Conservation (phyloP, 2,329 filamentous ascomycete genomes). For the Ophiostoma novo-ulmi region DNA sequence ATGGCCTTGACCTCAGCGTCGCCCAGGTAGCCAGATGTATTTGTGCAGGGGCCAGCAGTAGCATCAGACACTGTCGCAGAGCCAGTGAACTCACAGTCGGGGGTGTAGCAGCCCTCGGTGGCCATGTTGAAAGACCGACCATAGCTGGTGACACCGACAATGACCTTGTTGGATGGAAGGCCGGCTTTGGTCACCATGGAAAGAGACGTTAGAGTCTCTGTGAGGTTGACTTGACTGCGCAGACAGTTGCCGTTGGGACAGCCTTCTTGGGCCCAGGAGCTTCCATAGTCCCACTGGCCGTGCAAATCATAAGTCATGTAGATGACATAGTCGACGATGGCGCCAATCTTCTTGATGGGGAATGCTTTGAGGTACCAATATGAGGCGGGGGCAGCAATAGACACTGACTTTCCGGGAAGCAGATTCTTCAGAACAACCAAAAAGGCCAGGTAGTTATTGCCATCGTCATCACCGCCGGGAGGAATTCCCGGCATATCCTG, state of each 20-base stretch:
- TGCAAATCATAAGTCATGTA: constrained; percentile 37
- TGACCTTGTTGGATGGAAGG: constrained; percentile 31
- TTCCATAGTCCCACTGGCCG: constrained; percentile 39
- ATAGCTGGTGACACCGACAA: constrained; percentile 36
- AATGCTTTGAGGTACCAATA: constrained; percentile 35
- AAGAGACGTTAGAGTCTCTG: constrained; percentile 34
- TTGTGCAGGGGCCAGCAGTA: constrained; percentile 35
- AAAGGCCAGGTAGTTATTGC: constrained; percentile 36
- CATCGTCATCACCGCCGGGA: constrained; percentile 30
- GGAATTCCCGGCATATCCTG: constrained; percentile 34
- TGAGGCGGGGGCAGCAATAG: constrained; percentile 32
- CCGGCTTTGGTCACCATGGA: constrained; percentile 39
- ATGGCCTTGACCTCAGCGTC: constrained; percentile 12
- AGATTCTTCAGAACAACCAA: constrained; percentile 30
- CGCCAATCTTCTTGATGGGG: constrained; percentile 31
- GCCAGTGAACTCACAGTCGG: constrained; percentile 33
- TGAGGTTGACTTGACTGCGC: constrained; percentile 37
- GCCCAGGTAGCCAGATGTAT: constrained; percentile 30
- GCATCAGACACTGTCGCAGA: constrained; percentile 30
- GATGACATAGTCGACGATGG: constrained; percentile 34
- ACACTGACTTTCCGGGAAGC: constrained; percentile 29
- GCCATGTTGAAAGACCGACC: constrained; percentile 36
- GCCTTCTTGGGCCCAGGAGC: constrained; percentile 24
- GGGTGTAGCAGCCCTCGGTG: constrained; percentile 31
- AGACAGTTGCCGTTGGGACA: constrained; percentile 34